Percentiles rank a stretch among this genome's conserved stretches.
Evolutionary conservation across 805 yeast species (phyloP).

Genomic region (Sungouiella blattae): DNA sequence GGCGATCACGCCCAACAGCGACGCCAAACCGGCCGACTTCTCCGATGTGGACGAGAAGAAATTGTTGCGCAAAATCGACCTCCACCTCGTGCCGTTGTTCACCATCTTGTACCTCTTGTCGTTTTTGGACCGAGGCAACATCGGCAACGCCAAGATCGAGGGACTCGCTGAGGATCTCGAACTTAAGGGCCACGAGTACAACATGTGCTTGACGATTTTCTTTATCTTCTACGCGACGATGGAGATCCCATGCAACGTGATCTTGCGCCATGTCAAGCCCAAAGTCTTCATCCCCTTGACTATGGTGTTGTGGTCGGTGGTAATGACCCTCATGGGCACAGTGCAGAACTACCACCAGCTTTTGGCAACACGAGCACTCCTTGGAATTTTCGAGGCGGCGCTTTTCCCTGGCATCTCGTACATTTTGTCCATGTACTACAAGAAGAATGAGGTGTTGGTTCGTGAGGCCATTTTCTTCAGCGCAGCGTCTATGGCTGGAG

Average conservation of each 20-base stretch:
- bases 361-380: slow-evolving; percentile 58
- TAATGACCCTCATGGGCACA: slow-evolving; percentile 65
- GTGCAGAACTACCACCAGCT: slow-evolving; percentile 56
- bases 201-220: slow-evolving; percentile 63
- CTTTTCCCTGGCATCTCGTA: slow-evolving; percentile 76
- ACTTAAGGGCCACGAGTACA: slow-evolving; percentile 57
- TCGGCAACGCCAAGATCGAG: slow-evolving; percentile 75
- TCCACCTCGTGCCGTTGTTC: slow-evolving; percentile 73
- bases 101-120: slow-evolving; percentile 71
- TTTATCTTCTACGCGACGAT: slow-evolving; percentile 67
- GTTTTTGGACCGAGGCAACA: slow-evolving; percentile 77
- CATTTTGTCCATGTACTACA: slow-evolving; percentile 62
- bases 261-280: slow-evolving; percentile 57
- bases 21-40: slow-evolving; percentile 1
- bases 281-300: slow-evolving; percentile 60
- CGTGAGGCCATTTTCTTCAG: slow-evolving; percentile 68
- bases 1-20: neutral
- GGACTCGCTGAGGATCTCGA: slow-evolving; percentile 57
- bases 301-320: slow-evolving; percentile 60
- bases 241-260: slow-evolving; percentile 62
- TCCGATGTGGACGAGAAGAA: slow-evolving; percentile 45
- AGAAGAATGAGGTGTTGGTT: slow-evolving; percentile 62
- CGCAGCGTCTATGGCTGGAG: slow-evolving; percentile 74
- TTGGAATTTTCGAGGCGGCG: slow-evolving; percentile 69
- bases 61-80: slow-evolving; percentile 62